These are phyloP conservation scores for Chlamydomonas sp. DNA, from an alignment of 139 green algal genomes.

Conservation along the genomic window DNA sequence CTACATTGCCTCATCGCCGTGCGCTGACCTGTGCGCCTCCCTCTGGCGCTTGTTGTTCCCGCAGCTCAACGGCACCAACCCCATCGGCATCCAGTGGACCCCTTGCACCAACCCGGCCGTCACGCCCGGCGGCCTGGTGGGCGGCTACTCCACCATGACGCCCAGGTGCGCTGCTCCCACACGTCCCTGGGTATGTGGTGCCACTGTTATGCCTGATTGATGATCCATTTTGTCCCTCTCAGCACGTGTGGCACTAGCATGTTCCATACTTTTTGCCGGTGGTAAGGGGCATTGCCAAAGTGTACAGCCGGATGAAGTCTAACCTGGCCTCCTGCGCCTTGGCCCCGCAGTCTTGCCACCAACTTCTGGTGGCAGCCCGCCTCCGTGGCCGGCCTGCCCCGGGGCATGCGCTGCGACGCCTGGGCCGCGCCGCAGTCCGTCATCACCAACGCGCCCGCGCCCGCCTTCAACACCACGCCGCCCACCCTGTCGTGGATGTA, in stretches of 20 bases:
- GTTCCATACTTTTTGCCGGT: too few species aligned
- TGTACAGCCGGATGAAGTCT: too few species aligned
- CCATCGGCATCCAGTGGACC: slow-evolving; percentile 21
- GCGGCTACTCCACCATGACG: neutral
- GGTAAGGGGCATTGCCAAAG: too few species aligned
- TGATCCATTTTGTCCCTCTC: too few species aligned
- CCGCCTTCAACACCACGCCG: neutral
- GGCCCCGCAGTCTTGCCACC: slow-evolving; percentile 8
- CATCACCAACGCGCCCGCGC: neutral
- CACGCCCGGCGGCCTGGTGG: neutral
- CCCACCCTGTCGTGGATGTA: slow-evolving; percentile 29
- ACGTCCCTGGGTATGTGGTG: too few species aligned
- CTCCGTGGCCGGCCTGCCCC: neutral
- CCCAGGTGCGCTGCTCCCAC: neutral
- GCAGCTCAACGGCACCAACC: slow-evolving; percentile 2
- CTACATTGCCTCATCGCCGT: too few species aligned
- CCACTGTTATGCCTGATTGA: too few species aligned
- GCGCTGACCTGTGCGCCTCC: too few species aligned
- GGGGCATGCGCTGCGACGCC: slow-evolving; percentile 31
- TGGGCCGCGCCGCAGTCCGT: slow-evolving; percentile 1
- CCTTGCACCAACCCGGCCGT: neutral
- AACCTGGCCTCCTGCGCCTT: neutral
- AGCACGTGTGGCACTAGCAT: too few species aligned
- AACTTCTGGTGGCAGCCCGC: slow-evolving; percentile 8
- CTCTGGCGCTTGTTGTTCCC: too few species aligned